phyloP scores from a whole-genome alignment of 805 yeast species.

The Sungouiozyma intestinalis region DNA sequence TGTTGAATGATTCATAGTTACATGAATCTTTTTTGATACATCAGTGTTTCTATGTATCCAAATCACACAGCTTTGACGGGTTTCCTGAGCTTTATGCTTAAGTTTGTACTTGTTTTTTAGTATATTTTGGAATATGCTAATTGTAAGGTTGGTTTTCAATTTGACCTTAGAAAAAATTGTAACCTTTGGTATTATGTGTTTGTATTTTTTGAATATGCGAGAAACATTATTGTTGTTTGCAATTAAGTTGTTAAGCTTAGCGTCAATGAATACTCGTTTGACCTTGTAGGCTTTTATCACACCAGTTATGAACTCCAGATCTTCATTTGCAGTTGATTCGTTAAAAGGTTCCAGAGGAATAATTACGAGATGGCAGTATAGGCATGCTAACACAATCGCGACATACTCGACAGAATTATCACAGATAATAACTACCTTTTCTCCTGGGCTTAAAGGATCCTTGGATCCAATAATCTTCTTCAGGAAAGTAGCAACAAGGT shows the following conservation, averaged over 20 bases:
- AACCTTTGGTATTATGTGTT: slow-evolving; percentile 19
- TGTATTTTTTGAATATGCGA: slow-evolving; percentile 19
- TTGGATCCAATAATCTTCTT: slow-evolving; percentile 58
- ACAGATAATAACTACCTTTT: slow-evolving; percentile 68
- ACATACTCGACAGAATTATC: slow-evolving; percentile 80
- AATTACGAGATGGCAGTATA: slow-evolving; percentile 53
- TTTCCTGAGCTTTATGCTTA: slow-evolving; percentile 16
- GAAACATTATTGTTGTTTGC: slow-evolving; percentile 17
- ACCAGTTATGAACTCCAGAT: slow-evolving; percentile 52
- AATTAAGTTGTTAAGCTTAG: slow-evolving; percentile 13
- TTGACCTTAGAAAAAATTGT: slow-evolving; percentile 26
- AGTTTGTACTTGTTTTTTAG: slow-evolving; percentile 13
- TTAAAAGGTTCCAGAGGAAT: slow-evolving; percentile 71
- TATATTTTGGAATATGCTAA: slow-evolving; percentile 12
- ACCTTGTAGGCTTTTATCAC: slow-evolving; percentile 65
- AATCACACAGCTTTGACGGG: slow-evolving; percentile 27
- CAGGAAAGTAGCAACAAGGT: slow-evolving; percentile 64
- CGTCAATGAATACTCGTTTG: slow-evolving; percentile 63
- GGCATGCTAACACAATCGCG: slow-evolving; percentile 77
- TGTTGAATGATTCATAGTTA: slow-evolving; percentile 42
- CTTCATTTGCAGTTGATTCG: slow-evolving; percentile 57
- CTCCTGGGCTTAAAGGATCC: slow-evolving; percentile 54
- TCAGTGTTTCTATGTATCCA: slow-evolving; percentile 24
- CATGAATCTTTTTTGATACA: slow-evolving; percentile 18
- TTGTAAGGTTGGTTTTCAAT: slow-evolving; percentile 14